These are phyloP conservation scores for Aspergillus latus DNA, from an alignment of 2,329 filamentous ascomycete species.

Conservation along the genomic window DNA sequence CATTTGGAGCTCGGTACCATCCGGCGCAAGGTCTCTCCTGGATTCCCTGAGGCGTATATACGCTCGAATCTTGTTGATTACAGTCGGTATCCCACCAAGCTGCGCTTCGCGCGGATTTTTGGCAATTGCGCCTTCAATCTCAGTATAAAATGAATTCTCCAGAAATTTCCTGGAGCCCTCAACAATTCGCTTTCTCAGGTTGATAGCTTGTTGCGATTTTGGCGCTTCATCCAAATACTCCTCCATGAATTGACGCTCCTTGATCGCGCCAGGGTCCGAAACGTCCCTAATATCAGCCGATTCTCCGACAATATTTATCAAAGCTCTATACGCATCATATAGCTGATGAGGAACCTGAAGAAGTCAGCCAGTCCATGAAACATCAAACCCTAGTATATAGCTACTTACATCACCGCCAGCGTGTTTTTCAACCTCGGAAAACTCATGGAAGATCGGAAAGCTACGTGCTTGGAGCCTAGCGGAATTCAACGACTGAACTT, in stretches of 20 bases:
- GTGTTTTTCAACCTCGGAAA: slow-evolving; percentile 70
- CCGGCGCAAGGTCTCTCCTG: slow-evolving; percentile 79
- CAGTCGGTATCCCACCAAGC: slow-evolving; percentile 82
- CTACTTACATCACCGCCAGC: slow-evolving; percentile 62
- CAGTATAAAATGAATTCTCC: slow-evolving; percentile 75
- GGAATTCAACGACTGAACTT: slow-evolving; percentile 75
- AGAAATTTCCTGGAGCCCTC: slow-evolving; percentile 76
- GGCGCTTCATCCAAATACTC: slow-evolving; percentile 75
- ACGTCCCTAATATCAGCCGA: slow-evolving; percentile 59
- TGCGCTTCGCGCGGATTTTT: slow-evolving; percentile 87
- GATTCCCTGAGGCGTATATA: slow-evolving; percentile 80
- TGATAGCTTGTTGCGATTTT: slow-evolving; percentile 62
- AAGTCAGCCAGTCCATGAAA: slow-evolving; percentile 18
- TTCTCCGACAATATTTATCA: slow-evolving; percentile 77
- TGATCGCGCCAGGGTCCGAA: slow-evolving; percentile 64
- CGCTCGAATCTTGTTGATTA: slow-evolving; percentile 86
- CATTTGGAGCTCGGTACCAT: slow-evolving; percentile 76
- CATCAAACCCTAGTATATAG: neutral
- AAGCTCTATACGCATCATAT: slow-evolving; percentile 76
- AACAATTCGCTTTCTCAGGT: slow-evolving; percentile 75
- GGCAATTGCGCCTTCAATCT: slow-evolving; percentile 73
- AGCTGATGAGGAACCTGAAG: slow-evolving; percentile 68
- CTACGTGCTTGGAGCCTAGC: slow-evolving; percentile 64
- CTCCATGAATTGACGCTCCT: slow-evolving; percentile 71
- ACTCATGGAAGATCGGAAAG: slow-evolving; percentile 73